Percentiles rank a stretch among this genome's conserved stretches.
Conservation (phyloP, 202 grass and related monocot species). For the Schoenoplectus tabernaemontani region DNA sequence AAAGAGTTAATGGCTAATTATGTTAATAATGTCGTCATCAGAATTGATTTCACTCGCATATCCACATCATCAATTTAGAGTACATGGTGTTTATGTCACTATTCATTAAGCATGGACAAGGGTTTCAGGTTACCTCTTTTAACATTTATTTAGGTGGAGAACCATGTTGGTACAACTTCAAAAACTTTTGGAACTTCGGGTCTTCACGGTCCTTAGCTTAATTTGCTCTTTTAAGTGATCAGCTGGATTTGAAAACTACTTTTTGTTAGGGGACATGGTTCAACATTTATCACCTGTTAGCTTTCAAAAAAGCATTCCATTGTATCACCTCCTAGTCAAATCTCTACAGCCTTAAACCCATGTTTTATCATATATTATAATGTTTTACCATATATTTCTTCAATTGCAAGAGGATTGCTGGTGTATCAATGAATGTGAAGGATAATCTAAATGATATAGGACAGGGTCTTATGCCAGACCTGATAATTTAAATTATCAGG, state of each 20-base stretch:
- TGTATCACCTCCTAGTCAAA: background rate
- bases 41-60: background rate
- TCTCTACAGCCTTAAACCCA: background rate
- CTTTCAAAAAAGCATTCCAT: background rate
- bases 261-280: background rate
- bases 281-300: background rate
- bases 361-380: background rate
- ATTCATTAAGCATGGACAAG: background rate
- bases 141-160: background rate
- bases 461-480: background rate
- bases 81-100: background rate
- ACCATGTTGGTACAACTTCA: too few relatives aligned
- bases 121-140: background rate
- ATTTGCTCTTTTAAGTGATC: background rate
- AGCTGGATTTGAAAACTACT: background rate
- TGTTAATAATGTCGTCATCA: background rate
- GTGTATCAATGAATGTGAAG: background rate
- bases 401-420: background rate
- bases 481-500: background rate
- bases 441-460: background rate
- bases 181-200: background rate
- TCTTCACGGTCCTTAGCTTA: background rate
- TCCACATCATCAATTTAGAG: background rate
- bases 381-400: background rate
- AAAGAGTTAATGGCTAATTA: background rate